These are phyloP conservation scores for Grammothele lineata DNA, from an alignment of 768 basidiomycete genomes.

Conservation along the genomic window DNA sequence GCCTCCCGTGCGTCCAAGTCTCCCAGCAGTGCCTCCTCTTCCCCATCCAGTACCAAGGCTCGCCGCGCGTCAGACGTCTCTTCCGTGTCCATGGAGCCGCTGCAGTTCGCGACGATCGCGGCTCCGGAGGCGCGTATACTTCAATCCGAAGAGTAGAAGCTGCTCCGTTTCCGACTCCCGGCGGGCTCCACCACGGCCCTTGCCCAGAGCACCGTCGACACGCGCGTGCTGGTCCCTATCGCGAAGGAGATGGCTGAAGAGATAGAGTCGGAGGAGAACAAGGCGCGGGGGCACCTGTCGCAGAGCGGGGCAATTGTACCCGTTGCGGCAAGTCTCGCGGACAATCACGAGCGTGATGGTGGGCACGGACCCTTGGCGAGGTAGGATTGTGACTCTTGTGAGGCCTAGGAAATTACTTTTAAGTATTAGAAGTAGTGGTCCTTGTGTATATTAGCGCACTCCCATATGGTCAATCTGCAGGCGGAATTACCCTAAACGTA, in stretches of 20 bases:
- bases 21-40: too few species aligned
- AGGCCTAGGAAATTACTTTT: too few species aligned
- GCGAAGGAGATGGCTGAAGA: constrained; percentile 14
- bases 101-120: too few species aligned
- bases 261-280: constrained; percentile 20
- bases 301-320: constrained; percentile 20
- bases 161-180: constrained; percentile 22
- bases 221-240: constrained; percentile 11
- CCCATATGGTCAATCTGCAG: too few species aligned
- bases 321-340: constrained; percentile 17
- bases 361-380: constrained; percentile 1
- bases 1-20: too few species aligned
- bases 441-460: too few species aligned
- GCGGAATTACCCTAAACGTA: too few species aligned
- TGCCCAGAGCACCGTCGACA: constrained; percentile 21
- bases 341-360: constrained; percentile 18
- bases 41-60: too few species aligned
- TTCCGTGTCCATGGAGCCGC: too few species aligned
- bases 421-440: too few species aligned
- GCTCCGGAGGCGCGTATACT: constrained; percentile 18
- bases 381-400: too few species aligned
- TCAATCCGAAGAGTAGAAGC: constrained; percentile 25
- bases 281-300: constrained; percentile 16
- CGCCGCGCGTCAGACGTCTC: too few species aligned
- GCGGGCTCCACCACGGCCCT: constrained; percentile 19